Conservation (phyloP, 139 green algal genomes). For the Penium margaritaceum region DNA sequence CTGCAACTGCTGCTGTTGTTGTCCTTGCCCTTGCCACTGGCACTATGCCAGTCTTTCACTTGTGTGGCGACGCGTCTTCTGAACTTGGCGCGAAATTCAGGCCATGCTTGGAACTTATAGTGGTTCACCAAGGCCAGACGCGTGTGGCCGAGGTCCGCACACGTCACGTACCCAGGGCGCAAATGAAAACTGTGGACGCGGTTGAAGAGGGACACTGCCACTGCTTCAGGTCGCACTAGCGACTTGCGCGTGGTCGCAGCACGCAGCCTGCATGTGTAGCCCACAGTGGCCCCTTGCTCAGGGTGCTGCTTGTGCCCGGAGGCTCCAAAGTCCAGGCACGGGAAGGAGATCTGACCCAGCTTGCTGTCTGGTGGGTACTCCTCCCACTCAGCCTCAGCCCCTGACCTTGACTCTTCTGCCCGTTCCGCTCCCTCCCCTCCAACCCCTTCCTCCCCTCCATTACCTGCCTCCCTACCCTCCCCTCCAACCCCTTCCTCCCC, state of each 20-base stretch:
- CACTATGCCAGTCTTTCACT: too few relatives aligned
- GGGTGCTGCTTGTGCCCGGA: neutral
- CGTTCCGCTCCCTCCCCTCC: neutral
- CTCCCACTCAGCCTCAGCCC: too few relatives aligned
- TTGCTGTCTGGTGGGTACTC: too few relatives aligned
- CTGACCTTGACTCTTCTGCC: too few relatives aligned
- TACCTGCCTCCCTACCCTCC: neutral
- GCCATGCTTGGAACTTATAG: neutral
- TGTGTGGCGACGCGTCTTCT: too few relatives aligned
- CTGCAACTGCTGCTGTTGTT: too few relatives aligned
- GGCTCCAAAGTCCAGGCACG: neutral
- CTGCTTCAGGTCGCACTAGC: neutral
- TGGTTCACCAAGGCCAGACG: neutral
- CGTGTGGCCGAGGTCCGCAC: neutral
- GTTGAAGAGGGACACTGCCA: neutral
- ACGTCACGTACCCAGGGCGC: neutral
- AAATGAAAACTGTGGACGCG: neutral
- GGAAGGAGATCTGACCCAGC: conserved; percentile 1
- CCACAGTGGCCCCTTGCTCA: neutral
- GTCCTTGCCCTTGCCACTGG: too few relatives aligned
- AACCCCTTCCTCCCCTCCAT: neutral
- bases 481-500: too few relatives aligned
- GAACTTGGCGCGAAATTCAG: neutral
- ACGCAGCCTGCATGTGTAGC: neutral
- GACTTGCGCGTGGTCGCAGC: neutral